These are phyloP conservation scores for Mucor circinelloides DNA, from an alignment of 371 early-diverging fungal genomes.

Conservation along the genomic window DNA sequence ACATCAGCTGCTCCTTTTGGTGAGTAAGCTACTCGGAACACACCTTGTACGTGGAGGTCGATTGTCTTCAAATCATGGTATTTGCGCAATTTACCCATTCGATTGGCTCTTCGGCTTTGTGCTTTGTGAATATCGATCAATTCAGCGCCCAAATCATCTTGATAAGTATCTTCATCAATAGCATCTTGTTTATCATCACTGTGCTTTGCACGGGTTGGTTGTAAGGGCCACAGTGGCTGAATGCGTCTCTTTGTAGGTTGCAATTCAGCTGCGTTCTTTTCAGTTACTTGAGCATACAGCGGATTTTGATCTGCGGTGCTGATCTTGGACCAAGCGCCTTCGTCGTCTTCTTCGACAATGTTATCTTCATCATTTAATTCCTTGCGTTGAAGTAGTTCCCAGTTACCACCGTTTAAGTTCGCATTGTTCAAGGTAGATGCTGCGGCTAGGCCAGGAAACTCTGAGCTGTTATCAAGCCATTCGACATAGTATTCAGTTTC, in stretches of 20 bases:
- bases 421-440: neutral
- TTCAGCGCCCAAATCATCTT: slow-evolving; percentile 6
- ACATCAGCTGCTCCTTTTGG: neutral
- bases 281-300: slow-evolving; percentile 18
- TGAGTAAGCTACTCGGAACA: neutral
- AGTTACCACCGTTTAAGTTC: neutral
- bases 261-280: slow-evolving; percentile 14
- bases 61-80: slow-evolving; percentile 7
- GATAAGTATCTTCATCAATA: neutral
- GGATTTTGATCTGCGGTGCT: neutral
- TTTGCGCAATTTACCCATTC: neutral
- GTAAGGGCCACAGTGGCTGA: slow-evolving; percentile 8
- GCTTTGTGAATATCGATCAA: neutral
- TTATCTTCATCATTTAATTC: slow-evolving; percentile 13
- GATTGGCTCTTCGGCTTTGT: slow-evolving; percentile 9
- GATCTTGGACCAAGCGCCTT: slow-evolving; percentile 15
- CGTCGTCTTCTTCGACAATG: slow-evolving; percentile 12
- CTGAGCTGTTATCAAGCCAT: slow-evolving; percentile 17
- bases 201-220: neutral
- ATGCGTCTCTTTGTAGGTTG: slow-evolving; percentile 3
- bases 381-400: slow-evolving; percentile 22
- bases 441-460: slow-evolving; percentile 17
- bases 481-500: slow-evolving; percentile 6
- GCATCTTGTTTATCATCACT: neutral
- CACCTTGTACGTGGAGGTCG: slow-evolving; percentile 8